A percentile compares a stretch with the other conserved stretches of the same genome.
Evolutionary conservation across 1,284 basidiomycete genomes (phyloP).

Genomic region (Amylostereum areolatum): DNA sequence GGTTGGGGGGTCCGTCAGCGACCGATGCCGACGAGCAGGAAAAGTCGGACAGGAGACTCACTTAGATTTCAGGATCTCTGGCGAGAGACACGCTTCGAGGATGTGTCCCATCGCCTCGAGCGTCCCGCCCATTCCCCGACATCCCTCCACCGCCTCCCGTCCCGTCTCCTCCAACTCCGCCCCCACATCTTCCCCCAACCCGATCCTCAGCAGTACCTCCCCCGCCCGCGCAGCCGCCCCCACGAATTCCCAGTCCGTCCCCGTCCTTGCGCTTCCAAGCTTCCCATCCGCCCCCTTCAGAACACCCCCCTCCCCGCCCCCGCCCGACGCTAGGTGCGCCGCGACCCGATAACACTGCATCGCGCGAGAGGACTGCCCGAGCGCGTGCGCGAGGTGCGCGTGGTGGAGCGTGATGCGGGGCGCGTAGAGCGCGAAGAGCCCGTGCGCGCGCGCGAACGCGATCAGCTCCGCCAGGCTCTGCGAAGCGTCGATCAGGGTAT

Average conservation of each 20-base stretch:
- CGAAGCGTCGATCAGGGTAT: not conserved
- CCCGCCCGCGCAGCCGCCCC: constrained; percentile 53
- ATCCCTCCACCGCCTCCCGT: constrained; percentile 14
- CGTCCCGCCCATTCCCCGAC: constrained; percentile 44
- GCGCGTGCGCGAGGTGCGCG: constrained; percentile 65
- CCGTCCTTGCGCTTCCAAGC: not conserved
- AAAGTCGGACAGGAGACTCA: constrained; percentile 24
- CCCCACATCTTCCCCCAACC: constrained; percentile 22
- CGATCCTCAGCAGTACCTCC: constrained; percentile 52
- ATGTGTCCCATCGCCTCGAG: constrained; percentile 51
- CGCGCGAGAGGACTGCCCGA: constrained; percentile 42
- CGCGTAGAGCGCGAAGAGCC: constrained; percentile 50
- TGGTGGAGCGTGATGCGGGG: constrained; percentile 61
- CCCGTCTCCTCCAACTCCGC: constrained; percentile 11
- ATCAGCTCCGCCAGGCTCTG: constrained; percentile 51
- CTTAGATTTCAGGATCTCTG: constrained; percentile 57
- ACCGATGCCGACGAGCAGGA: constrained; percentile 7
- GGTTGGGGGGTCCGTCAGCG: not conserved
- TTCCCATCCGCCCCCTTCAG: too few relatives aligned
- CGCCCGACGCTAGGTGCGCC: constrained; percentile 36
- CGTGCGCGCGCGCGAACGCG: constrained; percentile 52
- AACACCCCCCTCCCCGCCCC: constrained; percentile 17
- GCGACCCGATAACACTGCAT: constrained; percentile 57
- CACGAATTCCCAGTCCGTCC: constrained; percentile 32
- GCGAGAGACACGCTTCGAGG: constrained; percentile 44